Percentiles rank a stretch among this genome's conserved stretches.
Conservation (phyloP, 2,329 filamentous ascomycete species). For the Diaporthe sp. region DNA sequence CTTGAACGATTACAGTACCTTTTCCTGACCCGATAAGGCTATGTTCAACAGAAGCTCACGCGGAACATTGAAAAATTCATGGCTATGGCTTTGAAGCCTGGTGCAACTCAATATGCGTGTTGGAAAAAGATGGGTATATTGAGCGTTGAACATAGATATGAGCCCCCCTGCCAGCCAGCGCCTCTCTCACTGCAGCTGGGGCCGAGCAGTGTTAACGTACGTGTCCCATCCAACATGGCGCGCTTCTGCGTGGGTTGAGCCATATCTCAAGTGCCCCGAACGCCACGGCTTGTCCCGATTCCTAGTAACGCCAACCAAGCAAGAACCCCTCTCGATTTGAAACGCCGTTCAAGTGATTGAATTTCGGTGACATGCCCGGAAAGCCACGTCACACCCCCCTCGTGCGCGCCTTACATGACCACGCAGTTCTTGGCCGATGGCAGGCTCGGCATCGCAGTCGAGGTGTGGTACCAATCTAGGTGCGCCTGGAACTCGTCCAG, state of each 20-base stretch:
- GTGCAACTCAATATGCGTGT: not conserved
- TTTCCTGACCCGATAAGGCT: not conserved
- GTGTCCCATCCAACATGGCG: not conserved
- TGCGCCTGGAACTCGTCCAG: slow-evolving; percentile 66
- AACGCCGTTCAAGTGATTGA: slow-evolving; percentile 30
- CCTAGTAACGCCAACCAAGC: slow-evolving; percentile 22
- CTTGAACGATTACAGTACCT: not conserved
- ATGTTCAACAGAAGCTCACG: not conserved
- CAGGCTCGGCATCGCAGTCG: slow-evolving; percentile 55
- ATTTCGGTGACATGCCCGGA: not conserved
- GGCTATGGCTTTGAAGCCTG: not conserved
- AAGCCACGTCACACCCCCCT: not conserved
- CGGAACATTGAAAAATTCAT: too few species aligned
- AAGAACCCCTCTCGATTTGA: slow-evolving; percentile 28
- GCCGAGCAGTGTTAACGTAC: not conserved
- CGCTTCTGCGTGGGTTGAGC: slow-evolving; percentile 6
- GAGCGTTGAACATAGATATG: slow-evolving; percentile 24
- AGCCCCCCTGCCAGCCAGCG: slow-evolving; percentile 5
- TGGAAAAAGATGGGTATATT: slow-evolving; percentile 14
- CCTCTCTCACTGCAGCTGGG: slow-evolving; percentile 9
- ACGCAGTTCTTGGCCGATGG: slow-evolving; percentile 57
- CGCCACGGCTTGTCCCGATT: slow-evolving; percentile 17
- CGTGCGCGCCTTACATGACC: slow-evolving; percentile 57
- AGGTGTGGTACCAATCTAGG: slow-evolving; percentile 69
- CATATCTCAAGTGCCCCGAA: slow-evolving; percentile 14